These are phyloP conservation scores for Neurospora tetraspora DNA, from an alignment of 495 filamentous ascomycete species.

Conservation along the genomic window DNA sequence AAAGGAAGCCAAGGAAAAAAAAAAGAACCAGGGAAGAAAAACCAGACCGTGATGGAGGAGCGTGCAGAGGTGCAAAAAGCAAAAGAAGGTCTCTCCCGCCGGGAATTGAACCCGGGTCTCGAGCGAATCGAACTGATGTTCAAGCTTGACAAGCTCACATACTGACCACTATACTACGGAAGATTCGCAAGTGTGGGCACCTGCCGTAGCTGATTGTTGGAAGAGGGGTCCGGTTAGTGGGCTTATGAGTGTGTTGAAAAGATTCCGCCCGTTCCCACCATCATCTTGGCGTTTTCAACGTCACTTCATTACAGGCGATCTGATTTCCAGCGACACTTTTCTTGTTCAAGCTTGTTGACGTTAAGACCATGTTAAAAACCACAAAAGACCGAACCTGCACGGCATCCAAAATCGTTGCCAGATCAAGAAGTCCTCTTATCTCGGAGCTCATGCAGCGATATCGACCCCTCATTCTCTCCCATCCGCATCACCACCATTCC, in stretches of 20 bases:
- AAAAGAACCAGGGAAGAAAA: background rate
- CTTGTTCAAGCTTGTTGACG: background rate
- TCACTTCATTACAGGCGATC: background rate
- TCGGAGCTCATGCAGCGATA: background rate
- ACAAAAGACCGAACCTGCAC: background rate
- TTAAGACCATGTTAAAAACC: too few relatives aligned
- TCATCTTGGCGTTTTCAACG: background rate
- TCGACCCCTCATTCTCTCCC: background rate
- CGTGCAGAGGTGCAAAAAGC: background rate
- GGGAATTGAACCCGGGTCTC: constrained; percentile 8
- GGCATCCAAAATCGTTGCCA: background rate
- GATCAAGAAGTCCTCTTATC: background rate
- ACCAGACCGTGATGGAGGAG: too few relatives aligned
- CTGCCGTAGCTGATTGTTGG: background rate
- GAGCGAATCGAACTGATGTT: too few relatives aligned
- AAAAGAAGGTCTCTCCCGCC: background rate
- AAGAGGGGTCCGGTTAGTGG: too few relatives aligned
- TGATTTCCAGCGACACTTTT: background rate
- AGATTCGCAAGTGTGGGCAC: background rate
- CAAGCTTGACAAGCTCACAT: constrained; percentile 12
- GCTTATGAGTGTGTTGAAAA: background rate
- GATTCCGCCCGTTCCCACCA: background rate
- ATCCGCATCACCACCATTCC: too few relatives aligned
- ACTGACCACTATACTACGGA: constrained; percentile 15
- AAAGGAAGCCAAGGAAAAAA: background rate